Evolutionary conservation across 257 asterid genomes (phyloP).

Genomic region (Nyctanthes arbortristis): DNA sequence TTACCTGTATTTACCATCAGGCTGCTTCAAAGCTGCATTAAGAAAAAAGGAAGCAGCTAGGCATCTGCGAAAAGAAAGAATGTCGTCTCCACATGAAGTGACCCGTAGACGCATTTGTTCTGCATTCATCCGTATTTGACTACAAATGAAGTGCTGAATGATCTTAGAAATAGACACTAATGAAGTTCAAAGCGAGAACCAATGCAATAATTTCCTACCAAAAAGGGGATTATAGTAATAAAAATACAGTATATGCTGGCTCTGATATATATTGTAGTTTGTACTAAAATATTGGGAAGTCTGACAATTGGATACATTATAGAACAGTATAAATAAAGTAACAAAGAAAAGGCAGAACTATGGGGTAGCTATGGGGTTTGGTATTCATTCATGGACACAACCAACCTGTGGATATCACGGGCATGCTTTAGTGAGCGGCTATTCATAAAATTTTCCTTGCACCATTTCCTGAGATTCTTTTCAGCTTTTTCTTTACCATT

Average conservation of each 20-base stretch:
- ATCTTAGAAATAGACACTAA: conserved; percentile 10
- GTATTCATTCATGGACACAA: conserved; percentile 7
- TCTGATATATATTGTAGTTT: not conserved
- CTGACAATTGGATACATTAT: not conserved
- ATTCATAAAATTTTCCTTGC: conserved; percentile 87
- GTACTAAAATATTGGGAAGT: not conserved
- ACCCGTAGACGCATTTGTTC: conserved; percentile 80
- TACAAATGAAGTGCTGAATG: conserved; percentile 32
- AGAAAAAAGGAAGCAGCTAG: conserved; percentile 92
- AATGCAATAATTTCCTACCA: not conserved
- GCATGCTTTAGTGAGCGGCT: conserved; percentile 91
- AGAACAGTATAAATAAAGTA: not conserved
- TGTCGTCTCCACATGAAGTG: conserved; percentile 87
- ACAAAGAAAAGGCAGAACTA: not conserved
- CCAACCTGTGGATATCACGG: conserved; percentile 89
- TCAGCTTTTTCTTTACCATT: conserved; percentile 66
- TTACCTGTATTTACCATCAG: conserved; percentile 91
- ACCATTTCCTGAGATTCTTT: conserved; percentile 88
- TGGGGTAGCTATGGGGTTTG: not conserved
- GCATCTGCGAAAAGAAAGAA: conserved; percentile 73
- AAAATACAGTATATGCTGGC: not conserved
- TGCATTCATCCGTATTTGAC: conserved; percentile 74
- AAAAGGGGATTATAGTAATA: not conserved
- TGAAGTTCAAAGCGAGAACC: conserved; percentile 2
- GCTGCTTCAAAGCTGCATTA: conserved; percentile 93